Conservation (phyloP, 257 asterid species). For the Jaltomata sinuosa region DNA sequence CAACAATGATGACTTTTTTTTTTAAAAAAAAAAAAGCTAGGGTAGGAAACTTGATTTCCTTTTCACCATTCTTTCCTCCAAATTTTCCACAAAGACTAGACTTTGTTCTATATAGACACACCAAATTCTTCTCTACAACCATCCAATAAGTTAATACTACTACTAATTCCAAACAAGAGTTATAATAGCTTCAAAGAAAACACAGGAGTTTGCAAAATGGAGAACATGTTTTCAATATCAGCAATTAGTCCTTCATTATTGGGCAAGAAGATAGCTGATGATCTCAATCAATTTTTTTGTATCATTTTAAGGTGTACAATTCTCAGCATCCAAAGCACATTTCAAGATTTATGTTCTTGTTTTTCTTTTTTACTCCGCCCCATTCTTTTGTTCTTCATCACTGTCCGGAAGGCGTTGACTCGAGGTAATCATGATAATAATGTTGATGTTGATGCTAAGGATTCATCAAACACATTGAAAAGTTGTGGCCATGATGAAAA, state of each 20-base stretch:
- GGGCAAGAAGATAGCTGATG: constrained; percentile 9
- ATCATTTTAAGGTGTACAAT: constrained; percentile 15
- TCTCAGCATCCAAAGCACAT: constrained; percentile 7
- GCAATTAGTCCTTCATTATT: background rate
- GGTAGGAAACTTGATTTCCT: background rate
- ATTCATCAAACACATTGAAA: background rate
- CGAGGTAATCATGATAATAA: background rate
- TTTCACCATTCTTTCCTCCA: background rate
- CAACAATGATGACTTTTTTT: background rate
- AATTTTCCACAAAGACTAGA: background rate
- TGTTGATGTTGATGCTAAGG: background rate
- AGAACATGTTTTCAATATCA: constrained; percentile 1
- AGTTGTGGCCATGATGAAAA: background rate
- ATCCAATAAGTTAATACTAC: background rate
- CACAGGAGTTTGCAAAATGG: background rate
- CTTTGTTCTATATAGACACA: background rate
- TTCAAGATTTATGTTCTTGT: constrained; percentile 21
- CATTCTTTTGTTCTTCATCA: background rate
- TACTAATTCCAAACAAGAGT: background rate
- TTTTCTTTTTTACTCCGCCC: background rate
- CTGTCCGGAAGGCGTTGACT: background rate
- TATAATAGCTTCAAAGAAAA: background rate
- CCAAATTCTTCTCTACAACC: background rate
- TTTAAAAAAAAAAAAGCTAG: no score
- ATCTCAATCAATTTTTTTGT: constrained; percentile 14